These are phyloP conservation scores for Nothophoma quercina DNA, from an alignment of 2,329 filamentous ascomycete species.

Conservation along the genomic window DNA sequence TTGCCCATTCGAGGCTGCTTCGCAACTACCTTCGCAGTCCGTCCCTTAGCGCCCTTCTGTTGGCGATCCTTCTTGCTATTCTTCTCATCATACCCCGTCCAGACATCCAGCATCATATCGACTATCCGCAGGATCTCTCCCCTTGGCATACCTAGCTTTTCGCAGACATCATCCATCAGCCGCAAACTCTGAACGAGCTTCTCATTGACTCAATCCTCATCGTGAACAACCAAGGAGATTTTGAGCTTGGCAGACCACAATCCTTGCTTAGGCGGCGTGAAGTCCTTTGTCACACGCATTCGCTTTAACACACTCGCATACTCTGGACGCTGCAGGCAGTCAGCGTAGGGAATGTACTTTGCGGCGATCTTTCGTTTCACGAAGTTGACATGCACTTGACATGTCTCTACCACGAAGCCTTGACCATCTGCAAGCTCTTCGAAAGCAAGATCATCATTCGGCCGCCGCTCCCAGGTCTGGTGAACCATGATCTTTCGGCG, in stretches of 20 bases:
- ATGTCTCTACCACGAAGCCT: background rate
- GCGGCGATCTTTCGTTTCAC: background rate
- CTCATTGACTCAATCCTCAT: too few relatives aligned
- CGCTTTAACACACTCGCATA: background rate
- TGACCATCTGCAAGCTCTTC: background rate
- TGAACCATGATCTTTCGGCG: background rate
- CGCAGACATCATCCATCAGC: background rate
- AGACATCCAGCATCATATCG: background rate
- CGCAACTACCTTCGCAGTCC: background rate
- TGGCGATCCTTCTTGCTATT: background rate
- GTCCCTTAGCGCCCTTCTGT: background rate
- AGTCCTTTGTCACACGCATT: too few relatives aligned
- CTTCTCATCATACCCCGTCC: background rate
- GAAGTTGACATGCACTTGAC: background rate
- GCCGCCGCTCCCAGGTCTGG: background rate
- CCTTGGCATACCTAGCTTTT: background rate
- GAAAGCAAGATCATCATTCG: background rate
- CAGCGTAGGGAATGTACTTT: background rate
- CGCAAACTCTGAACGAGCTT: too few relatives aligned
- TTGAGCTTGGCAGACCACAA: too few relatives aligned
- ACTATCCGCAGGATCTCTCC: background rate
- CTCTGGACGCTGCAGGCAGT: background rate
- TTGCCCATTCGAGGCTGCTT: background rate
- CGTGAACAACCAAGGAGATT: background rate
- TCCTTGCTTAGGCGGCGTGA: too few relatives aligned